Evolutionary conservation across 2,329 filamentous ascomycete genomes (phyloP).

Genomic region (Apiospora kogelbergensis): DNA sequence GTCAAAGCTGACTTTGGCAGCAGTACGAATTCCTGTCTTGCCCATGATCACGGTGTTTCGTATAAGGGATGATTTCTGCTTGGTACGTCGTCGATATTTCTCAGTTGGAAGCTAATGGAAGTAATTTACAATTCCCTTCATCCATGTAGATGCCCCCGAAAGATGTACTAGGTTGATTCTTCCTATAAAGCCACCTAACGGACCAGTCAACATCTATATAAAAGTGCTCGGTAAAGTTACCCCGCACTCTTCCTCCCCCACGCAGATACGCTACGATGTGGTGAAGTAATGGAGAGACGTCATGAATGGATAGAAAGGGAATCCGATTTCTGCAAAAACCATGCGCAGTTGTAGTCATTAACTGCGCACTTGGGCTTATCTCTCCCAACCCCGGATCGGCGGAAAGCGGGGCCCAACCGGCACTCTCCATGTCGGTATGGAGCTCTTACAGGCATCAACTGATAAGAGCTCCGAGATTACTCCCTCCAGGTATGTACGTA

Average conservation of each 20-base stretch:
- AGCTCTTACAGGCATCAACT: neutral
- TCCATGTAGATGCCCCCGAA: neutral
- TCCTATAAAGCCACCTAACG: neutral
- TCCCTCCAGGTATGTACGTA: neutral
- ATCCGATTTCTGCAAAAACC: neutral
- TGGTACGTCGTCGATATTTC: neutral
- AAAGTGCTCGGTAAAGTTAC: neutral
- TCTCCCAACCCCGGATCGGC: neutral
- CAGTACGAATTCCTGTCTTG: constrained; percentile 61
- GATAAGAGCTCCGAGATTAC: neutral
- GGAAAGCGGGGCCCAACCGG: neutral
- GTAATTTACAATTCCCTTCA: neutral
- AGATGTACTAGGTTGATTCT: neutral
- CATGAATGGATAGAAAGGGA: neutral
- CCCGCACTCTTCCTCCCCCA: constrained; percentile 10
- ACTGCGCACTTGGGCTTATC: constrained; percentile 8
- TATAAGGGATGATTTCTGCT: neutral
- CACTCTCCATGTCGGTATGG: neutral
- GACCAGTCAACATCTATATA: neutral
- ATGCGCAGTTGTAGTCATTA: neutral
- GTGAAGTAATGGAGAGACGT: constrained; percentile 6
- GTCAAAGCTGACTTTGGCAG: constrained; percentile 70
- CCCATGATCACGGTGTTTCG: constrained; percentile 30
- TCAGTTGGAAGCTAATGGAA: neutral
- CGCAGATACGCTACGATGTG: neutral